These are phyloP conservation scores for Monosporascus sp. DNA, from an alignment of 2,329 filamentous ascomycete species.

Conservation along the genomic window DNA sequence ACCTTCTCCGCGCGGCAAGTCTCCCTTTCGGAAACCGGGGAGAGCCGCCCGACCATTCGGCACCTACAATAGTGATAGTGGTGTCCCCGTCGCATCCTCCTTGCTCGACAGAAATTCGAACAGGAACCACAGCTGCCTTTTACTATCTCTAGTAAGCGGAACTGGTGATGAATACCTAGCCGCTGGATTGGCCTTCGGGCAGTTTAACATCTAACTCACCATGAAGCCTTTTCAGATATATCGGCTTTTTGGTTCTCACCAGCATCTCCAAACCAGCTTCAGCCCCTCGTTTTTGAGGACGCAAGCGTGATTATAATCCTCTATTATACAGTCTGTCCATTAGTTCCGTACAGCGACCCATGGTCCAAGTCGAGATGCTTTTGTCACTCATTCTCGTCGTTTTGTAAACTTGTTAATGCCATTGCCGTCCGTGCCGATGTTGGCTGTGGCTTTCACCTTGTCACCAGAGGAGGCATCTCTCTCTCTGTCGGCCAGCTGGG, in stretches of 20 bases:
- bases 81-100: no score
- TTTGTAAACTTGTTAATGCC: no score
- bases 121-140: no score
- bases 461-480: constrained; percentile 40
- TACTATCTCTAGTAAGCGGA: no score
- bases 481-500: constrained; percentile 54
- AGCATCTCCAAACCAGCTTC: constrained; percentile 1
- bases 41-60: no score
- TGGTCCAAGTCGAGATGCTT: neutral
- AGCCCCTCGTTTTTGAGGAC: neutral
- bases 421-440: constrained; percentile 37
- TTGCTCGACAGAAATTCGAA: no score
- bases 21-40: no score
- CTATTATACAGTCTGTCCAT: neutral
- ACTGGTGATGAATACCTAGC: neutral
- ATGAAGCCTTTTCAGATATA: neutral
- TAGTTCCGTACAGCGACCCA: neutral
- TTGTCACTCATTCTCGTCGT: constrained; percentile 16
- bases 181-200: neutral
- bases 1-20: no score
- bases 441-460: constrained; percentile 48
- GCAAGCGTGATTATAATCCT: neutral
- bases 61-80: no score
- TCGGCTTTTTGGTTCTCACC: constrained; percentile 11
- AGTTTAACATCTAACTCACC: neutral